Percentiles rank a stretch among this genome's conserved stretches.
phyloP scores from a whole-genome alignment of 2,329 filamentous ascomycete species.

The Neurospora crassa region DNA sequence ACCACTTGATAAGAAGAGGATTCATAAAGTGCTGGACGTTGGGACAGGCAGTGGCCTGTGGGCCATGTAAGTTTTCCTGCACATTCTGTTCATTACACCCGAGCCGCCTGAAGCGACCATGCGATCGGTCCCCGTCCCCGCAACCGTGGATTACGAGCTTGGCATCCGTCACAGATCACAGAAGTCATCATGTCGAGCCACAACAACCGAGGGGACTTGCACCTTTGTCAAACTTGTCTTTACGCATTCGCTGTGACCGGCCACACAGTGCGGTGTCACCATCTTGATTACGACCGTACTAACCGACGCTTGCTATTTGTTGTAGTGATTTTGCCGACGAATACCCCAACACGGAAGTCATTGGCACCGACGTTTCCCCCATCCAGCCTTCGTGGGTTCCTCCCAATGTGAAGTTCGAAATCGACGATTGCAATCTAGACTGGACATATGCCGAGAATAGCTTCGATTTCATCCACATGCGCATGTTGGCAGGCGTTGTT shows the following conservation, averaged over 20 bases:
- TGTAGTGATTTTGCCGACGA: conserved; percentile 7
- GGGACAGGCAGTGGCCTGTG: conserved; percentile 11
- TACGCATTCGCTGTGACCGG: not conserved
- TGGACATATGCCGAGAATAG: conserved; percentile 39
- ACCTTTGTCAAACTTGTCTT: not conserved
- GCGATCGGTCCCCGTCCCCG: not conserved
- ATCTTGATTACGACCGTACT: not conserved
- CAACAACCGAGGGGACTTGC: not conserved
- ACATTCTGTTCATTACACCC: not conserved
- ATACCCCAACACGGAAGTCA: conserved; percentile 16
- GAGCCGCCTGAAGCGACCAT: not conserved
- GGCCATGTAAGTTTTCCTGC: conserved; percentile 7
- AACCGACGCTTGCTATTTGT: not conserved
- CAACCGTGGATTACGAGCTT: not conserved
- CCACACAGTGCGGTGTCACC: not conserved
- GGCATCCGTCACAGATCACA: not conserved
- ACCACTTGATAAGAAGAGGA: conserved; percentile 3
- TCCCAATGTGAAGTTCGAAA: conserved; percentile 41
- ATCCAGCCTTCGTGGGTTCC: conserved; percentile 32
- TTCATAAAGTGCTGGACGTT: conserved; percentile 8
- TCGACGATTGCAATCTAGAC: conserved; percentile 45
- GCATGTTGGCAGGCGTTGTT: conserved; percentile 42
- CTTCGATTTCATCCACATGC: conserved; percentile 51
- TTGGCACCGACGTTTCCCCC: conserved; percentile 13
- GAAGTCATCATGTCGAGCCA: not conserved